A percentile compares a stretch with the other conserved stretches of the same genome.
phyloP scores from a whole-genome alignment of 1,139 yeast species.

The Citeromyces hawaiiensis region DNA sequence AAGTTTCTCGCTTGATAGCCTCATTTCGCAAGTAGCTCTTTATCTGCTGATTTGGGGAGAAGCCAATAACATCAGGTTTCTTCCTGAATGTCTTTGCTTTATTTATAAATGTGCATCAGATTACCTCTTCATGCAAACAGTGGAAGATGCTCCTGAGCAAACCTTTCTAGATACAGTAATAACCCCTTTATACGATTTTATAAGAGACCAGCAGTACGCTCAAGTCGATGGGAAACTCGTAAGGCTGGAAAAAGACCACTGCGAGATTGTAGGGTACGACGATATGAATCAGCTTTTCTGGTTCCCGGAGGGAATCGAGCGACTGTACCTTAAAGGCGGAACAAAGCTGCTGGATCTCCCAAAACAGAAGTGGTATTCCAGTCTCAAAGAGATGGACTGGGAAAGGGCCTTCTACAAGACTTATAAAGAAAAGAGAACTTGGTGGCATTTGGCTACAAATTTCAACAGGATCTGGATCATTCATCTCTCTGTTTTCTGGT shows the following conservation, averaged over 20 bases:
- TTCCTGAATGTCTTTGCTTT: conserved; percentile 87
- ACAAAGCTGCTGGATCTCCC: conserved; percentile 30
- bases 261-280: conserved; percentile 66
- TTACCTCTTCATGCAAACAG: conserved; percentile 32
- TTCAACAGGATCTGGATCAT: conserved; percentile 79
- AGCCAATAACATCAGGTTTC: conserved; percentile 92
- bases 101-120: conserved; percentile 89
- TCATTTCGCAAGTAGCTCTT: conserved; percentile 82
- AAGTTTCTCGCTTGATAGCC: conserved; percentile 53
- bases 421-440: conserved; percentile 58
- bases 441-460: conserved; percentile 67
- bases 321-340: conserved; percentile 28
- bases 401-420: conserved; percentile 53
- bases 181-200: conserved; percentile 30
- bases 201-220: conserved; percentile 29
- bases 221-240: conserved; percentile 24
- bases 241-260: conserved; percentile 52
- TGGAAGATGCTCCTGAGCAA: conserved; percentile 7
- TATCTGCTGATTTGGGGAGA: conserved; percentile 96
- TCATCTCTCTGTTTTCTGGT: conserved; percentile 72
- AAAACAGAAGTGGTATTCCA: conserved; percentile 28
- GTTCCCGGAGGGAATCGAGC: conserved; percentile 51
- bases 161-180: conserved; percentile 26
- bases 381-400: conserved; percentile 48
- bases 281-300: conserved; percentile 80